Percentiles rank a stretch among this genome's conserved stretches.
These are phyloP conservation scores for Diversispora epigaea DNA, from an alignment of 192 early-diverging fungal genomes.

Conservation along the genomic window DNA sequence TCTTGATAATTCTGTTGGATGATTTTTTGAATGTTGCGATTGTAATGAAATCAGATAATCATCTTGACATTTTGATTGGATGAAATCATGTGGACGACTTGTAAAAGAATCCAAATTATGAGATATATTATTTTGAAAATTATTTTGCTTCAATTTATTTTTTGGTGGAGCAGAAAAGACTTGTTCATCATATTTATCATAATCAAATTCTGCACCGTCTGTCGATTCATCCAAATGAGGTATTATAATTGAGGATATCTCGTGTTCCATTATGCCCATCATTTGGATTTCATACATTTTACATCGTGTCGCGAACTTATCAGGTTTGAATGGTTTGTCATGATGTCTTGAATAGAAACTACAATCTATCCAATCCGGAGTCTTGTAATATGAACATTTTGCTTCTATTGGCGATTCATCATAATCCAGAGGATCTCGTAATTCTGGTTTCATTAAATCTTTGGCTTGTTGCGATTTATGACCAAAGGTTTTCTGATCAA, in stretches of 20 bases:
- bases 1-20: slow-evolving; percentile 36
- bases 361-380: slow-evolving; percentile 91
- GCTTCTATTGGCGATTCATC: slow-evolving; percentile 42
- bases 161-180: slow-evolving; percentile 29
- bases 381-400: slow-evolving; percentile 57
- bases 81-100: background rate
- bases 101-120: background rate
- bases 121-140: background rate
- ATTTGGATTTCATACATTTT: slow-evolving; percentile 85
- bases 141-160: background rate
- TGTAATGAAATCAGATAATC: slow-evolving; percentile 31
- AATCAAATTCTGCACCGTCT: slow-evolving; percentile 24
- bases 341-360: slow-evolving; percentile 75
- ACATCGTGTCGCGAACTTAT: slow-evolving; percentile 67
- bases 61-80: slow-evolving; percentile 6
- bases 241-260: slow-evolving; percentile 53
- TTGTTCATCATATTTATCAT: slow-evolving; percentile 47
- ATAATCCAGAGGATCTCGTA: slow-evolving; percentile 53
- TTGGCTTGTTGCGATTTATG: slow-evolving; percentile 34
- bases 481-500: background rate
- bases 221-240: slow-evolving; percentile 46
- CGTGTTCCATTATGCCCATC: slow-evolving; percentile 74
- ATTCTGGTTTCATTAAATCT: slow-evolving; percentile 38
- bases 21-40: slow-evolving; percentile 17
- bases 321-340: slow-evolving; percentile 44